These are phyloP conservation scores for Leptographium procerum DNA, from an alignment of 2,329 filamentous ascomycete genomes.

Conservation along the genomic window DNA sequence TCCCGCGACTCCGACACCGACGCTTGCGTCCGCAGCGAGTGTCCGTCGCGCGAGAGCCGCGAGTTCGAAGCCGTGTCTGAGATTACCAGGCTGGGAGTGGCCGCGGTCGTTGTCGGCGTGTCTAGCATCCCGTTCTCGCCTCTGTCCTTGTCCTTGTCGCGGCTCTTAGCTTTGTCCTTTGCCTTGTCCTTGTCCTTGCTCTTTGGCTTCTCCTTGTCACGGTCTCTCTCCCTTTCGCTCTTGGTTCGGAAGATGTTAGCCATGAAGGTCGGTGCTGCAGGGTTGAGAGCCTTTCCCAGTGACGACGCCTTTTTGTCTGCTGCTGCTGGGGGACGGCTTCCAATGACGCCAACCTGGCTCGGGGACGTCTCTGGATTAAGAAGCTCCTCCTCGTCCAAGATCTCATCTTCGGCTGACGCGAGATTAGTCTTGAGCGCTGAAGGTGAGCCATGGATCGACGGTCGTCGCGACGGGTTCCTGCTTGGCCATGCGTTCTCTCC, in stretches of 20 bases:
- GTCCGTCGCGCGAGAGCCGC: constrained; percentile 43
- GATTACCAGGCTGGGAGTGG: constrained; percentile 26
- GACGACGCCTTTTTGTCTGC: constrained; percentile 29
- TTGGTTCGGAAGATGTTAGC: constrained; percentile 49
- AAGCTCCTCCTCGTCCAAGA: constrained; percentile 46
- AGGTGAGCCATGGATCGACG: constrained; percentile 69
- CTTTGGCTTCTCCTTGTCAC: constrained; percentile 26
- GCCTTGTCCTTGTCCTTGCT: constrained; percentile 24
- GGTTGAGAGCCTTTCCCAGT: constrained; percentile 61
- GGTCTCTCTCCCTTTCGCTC: constrained; percentile 24
- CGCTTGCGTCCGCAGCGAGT: constrained; percentile 45
- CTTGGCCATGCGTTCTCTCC: constrained; percentile 40
- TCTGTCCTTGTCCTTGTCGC: constrained; percentile 18
- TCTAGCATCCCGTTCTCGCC: not conserved
- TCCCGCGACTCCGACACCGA: constrained; percentile 51
- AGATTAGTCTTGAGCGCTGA: constrained; percentile 49
- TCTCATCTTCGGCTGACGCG: constrained; percentile 53
- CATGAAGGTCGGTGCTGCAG: constrained; percentile 80
- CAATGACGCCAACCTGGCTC: constrained; percentile 60
- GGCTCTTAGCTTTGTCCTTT: constrained; percentile 27
- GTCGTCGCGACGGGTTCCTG: constrained; percentile 65
- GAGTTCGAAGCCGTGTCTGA: constrained; percentile 32
- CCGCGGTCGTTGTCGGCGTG: constrained; percentile 18
- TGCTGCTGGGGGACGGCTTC: constrained; percentile 52
- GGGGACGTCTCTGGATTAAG: constrained; percentile 40